Evolutionary conservation across 2,329 filamentous ascomycete genomes (phyloP), one percentile per base, ranked within the genome.

Genomic region (Shiraia bambusicola): DNA sequence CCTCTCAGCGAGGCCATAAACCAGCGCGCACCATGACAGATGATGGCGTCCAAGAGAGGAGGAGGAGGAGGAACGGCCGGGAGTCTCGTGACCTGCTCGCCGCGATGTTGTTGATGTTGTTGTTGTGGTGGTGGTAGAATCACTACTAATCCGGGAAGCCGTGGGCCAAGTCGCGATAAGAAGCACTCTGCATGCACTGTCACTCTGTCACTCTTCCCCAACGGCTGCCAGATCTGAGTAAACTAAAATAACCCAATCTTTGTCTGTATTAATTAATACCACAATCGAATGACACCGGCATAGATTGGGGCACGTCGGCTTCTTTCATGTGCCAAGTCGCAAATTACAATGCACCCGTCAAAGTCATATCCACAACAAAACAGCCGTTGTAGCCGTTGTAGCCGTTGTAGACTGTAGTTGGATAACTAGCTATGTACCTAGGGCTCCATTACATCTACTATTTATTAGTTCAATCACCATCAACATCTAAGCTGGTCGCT

Each of bases 1-100:
- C 63, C 64, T 63, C 62, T 63, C 61, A 64, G 57, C 58, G 64
- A 66, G 64, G 65, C 61, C 52, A 52, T 47, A 51, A 34, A 39
- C 52, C 42, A 45, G 45, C 47, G 52, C 47, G 37, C 51, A 58
- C 58, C 61, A 68, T 66, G 34, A 44, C 50, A 35, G 35, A 39
- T 8, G 42, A 26, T n/a, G n/a, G n/a, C n/a, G n/a, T n/a, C n/a
- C 47, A 29, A 13, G 26, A 38, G 37, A 40, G 31, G 24, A 13
- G 11, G 36, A 2, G 16, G 24, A 33, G 16, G 28, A 24, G 33
- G 33, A n/a, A n/a, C n/a, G n/a, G n/a, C n/a, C n/a, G n/a, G n/a
- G n/a, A n/a, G n/a, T n/a, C n/a, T n/a, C 31, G 46, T 41, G 38
- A 40, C 38, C 30, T 26, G 10, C 33, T 34, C 28, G 42, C 36